Base-by-base conservation (phyloP, 2,329 filamentous ascomycete genomes). In the Calonectria pauciramosa region DNA sequence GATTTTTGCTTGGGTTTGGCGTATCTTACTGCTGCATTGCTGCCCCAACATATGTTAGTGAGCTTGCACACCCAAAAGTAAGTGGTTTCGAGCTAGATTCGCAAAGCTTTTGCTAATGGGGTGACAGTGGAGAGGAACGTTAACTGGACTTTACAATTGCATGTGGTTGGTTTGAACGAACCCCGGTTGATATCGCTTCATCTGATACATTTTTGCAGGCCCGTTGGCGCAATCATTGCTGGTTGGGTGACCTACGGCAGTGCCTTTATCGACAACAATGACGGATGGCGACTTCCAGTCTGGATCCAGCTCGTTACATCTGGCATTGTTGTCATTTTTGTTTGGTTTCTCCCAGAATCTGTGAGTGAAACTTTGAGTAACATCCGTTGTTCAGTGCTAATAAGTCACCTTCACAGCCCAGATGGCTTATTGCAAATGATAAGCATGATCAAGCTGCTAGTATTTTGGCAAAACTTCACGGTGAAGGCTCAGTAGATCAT, bases 1-100 rank as follows among this genome's bases (percentile, higher is more conserved):
- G 90, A 30, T 91, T 92, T 76, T 81, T 91, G 5, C 87, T 92
- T 0, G 90, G 90, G 23, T 91, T 92, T 68, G 86, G 86, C 20
- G 85, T 87, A 8, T 84, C 85, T 16, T 86, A 86, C 67, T 84
- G 84, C 28, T 85, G 83, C 0, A 85, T 85, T 1, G 83, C 84
- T 6, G 85, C 85, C 6, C 85, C 85, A 2, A 85, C 83, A 0
- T 87, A 86, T 63, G 85, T 86, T 8, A 81, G 85, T 13, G 90
- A 91, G 79, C 85, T 91, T 80, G 87, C 89, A 0, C 89, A 91
- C 76, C 90, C 89, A 11, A 76, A 79, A 34, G 75, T 72, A n/a
- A 1, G 30, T 3, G 0, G 13, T 7, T 1, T 2, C 3, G 4
- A 30, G 10, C n/a, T 3, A 11, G 18, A 28, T 6, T 14, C 8